Evolutionary conservation across 1,284 basidiomycete species (phyloP).

Genomic region (Fomitopsis schrenkii): DNA sequence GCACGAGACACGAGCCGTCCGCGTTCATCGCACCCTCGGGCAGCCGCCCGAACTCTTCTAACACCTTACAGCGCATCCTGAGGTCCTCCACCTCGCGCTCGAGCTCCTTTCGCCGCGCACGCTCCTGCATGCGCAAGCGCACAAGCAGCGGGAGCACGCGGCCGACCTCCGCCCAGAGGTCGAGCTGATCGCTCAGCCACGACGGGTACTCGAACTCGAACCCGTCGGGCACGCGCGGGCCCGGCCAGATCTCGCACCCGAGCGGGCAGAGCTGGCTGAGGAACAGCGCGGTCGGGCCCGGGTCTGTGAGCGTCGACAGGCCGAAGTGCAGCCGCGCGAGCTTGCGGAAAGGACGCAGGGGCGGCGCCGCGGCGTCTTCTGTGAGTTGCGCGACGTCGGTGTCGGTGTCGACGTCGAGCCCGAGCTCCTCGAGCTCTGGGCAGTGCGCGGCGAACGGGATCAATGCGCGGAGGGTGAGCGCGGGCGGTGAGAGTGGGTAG

Average conservation of each 20-base stretch:
- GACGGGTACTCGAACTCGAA: slow-evolving; percentile 15
- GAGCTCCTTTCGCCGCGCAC: slow-evolving; percentile 34
- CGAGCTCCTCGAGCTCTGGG: slow-evolving; percentile 44
- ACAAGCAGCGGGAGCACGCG: slow-evolving; percentile 45
- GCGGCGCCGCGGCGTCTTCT: background rate
- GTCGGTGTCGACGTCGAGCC: slow-evolving; percentile 45
- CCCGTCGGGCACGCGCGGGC: slow-evolving; percentile 26
- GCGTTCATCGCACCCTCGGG: slow-evolving; percentile 6
- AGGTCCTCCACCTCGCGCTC: slow-evolving; percentile 51
- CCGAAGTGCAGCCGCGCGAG: slow-evolving; percentile 44
- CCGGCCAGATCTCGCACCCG: slow-evolving; percentile 34
- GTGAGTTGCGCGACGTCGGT: slow-evolving; percentile 23
- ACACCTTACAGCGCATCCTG: slow-evolving; percentile 38
- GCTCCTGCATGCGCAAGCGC: slow-evolving; percentile 44
- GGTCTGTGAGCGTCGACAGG: slow-evolving; percentile 39
- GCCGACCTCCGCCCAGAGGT: slow-evolving; percentile 41
- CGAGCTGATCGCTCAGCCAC: slow-evolving; percentile 27
- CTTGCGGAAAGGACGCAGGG: slow-evolving; percentile 31
- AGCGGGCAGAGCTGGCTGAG: slow-evolving; percentile 46
- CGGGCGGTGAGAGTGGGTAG: slow-evolving; percentile 18
- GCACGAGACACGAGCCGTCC: slow-evolving; percentile 18
- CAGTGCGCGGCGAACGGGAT: slow-evolving; percentile 52
- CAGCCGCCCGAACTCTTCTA: slow-evolving; percentile 34
- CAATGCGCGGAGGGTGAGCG: slow-evolving; percentile 47
- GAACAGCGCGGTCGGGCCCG: slow-evolving; percentile 44